These are phyloP conservation scores for Ascosphaera aggregata DNA, from an alignment of 2,329 filamentous ascomycete species.

Conservation along the genomic window DNA sequence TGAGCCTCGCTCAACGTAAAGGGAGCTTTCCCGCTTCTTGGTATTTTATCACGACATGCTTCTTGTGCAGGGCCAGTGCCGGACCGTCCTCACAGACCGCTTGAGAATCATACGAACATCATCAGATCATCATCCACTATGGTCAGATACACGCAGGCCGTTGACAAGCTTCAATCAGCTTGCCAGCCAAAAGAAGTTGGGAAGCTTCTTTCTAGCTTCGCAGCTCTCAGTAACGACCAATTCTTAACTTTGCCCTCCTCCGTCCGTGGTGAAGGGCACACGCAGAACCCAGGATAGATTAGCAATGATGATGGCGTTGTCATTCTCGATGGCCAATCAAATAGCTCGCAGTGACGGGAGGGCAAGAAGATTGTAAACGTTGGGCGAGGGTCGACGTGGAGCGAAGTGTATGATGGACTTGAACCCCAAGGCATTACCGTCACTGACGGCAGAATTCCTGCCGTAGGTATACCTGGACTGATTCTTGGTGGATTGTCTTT, in stretches of 20 bases:
- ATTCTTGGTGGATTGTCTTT: conserved; percentile 8
- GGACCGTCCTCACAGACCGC: too few species aligned
- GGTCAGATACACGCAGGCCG: not conserved
- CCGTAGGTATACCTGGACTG: conserved; percentile 11
- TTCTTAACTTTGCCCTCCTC: conserved; percentile 1
- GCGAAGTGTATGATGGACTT: conserved; percentile 12
- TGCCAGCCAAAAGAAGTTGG: not conserved
- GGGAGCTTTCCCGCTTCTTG: too few species aligned
- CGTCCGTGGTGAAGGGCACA: conserved; percentile 2
- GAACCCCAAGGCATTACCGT: conserved; percentile 12
- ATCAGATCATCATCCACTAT: not conserved
- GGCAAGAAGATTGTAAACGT: conserved; percentile 11
- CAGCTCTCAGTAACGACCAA: not conserved
- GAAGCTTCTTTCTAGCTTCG: not conserved
- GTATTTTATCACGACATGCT: too few species aligned
- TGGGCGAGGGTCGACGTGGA: conserved; percentile 15
- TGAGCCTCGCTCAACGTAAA: too few species aligned
- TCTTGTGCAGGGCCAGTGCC: too few species aligned
- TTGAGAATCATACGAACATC: too few species aligned
- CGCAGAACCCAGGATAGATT: conserved; percentile 1
- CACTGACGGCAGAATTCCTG: conserved; percentile 12
- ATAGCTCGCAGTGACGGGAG: not conserved
- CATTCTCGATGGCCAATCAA: not conserved
- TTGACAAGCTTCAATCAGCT: not conserved
- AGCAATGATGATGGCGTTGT: conserved; percentile 1